phyloP scores from a whole-genome alignment of 75 land plant species.

The Pseudotsuga menziesii region DNA sequence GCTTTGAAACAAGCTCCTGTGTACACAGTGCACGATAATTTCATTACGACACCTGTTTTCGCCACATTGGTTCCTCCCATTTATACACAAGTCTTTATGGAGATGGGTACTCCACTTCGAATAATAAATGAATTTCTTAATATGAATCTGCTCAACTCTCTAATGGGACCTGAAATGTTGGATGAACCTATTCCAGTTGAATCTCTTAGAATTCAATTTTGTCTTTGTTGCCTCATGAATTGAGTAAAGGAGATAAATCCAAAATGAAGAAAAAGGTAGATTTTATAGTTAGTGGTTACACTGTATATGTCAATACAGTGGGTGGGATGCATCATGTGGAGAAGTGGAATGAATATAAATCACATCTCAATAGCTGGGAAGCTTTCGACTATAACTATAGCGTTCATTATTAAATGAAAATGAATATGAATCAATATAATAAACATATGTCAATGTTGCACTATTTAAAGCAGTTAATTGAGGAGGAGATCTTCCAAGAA shows the following conservation, averaged over 20 bases:
- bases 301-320: neutral
- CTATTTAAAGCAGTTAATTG: too few relatives aligned
- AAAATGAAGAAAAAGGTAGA: neutral
- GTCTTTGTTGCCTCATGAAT: neutral
- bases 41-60: neutral
- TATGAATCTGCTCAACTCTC: neutral
- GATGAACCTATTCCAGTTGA: neutral
- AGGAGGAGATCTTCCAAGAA: too few relatives aligned
- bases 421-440: too few relatives aligned
- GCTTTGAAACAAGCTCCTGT: neutral
- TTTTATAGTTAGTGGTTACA: neutral
- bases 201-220: neutral
- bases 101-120: constrained; percentile 8
- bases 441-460: too few relatives aligned
- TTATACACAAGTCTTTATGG: constrained; percentile 4
- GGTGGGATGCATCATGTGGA: neutral
- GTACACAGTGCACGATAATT: constrained; percentile 2
- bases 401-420: too few relatives aligned
- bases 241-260: neutral
- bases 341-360: neutral
- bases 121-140: constrained; percentile 5
- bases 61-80: neutral
- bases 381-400: too few relatives aligned
- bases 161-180: neutral
- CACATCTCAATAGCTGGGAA: too few relatives aligned